Evolutionary conservation across 1,284 basidiomycete genomes (phyloP), one percentile per base, ranked within the genome.

Genomic region (Ceratobasidium sp.): DNA sequence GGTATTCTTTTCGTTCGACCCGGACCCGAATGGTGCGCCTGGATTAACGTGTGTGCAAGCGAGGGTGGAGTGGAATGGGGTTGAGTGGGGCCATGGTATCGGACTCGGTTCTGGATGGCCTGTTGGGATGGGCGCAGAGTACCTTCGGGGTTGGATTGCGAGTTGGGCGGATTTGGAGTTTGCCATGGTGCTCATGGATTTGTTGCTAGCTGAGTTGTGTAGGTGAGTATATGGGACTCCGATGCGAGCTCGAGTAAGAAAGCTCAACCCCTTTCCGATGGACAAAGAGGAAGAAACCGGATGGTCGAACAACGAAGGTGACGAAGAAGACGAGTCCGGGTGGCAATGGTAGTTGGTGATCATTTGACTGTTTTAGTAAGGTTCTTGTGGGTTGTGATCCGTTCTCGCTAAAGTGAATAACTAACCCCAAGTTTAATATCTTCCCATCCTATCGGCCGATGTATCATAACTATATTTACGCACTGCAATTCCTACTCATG

Each of bases 1-100:
- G 68, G 68, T 54, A 27, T 71, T 71, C 68, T 61, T 22, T 37
- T 58, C 54, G 11, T 61, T 71, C 41, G 46, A 71, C 37, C 22
- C 37, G 41, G 56, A 61, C 22, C 68, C 54, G 16, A 41, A 29
- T 9, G 68, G 68, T 5, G 27, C 68, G n/a, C 54, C 31, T 54
- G 68, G n/a, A 22, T 71, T 24, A 37, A 22, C 16, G 53, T 61
- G 5, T 53, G 66, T 14, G 41, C 22, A 34, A 69, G 37, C 53
- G 53, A 41, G 48, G 37, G 48, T 29, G 41, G 46, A 14, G 24
- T 13, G 49, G 64, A 49, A n/a, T n/a, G 64, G n/a, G n/a, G n/a
- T n/a, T n/a, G n/a, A n/a, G n/a, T n/a, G n/a, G n/a, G n/a, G n/a
- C n/a, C 27, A 29, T 54, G 19, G 34, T 66, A 22, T 53, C 49